A percentile compares a stretch with the other conserved stretches of the same genome.
Conservation (phyloP, 1,284 basidiomycete genomes). For the Rhodofomes roseus region DNA sequence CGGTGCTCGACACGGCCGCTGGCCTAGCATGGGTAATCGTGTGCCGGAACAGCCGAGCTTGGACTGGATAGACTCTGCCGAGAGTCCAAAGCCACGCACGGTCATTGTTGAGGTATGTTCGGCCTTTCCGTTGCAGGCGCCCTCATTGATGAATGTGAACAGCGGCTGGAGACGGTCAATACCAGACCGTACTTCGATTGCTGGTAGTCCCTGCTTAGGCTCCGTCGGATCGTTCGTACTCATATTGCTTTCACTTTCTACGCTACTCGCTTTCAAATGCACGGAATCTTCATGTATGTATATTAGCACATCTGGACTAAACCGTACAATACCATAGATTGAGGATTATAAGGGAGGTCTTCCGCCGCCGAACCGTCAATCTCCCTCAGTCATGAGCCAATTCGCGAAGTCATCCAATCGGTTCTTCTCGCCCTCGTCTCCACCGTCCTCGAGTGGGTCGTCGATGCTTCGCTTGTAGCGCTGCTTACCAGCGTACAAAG, state of each 20-base stretch:
- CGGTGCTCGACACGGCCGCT: constrained; percentile 38
- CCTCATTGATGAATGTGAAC: background rate
- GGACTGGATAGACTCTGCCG: constrained; percentile 65
- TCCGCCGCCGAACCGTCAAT: constrained; percentile 34
- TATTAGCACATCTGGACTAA: constrained; percentile 11
- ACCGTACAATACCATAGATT: constrained; percentile 2
- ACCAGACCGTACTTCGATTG: constrained; percentile 66
- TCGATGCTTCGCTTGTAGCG: constrained; percentile 74
- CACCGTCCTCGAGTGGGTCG: constrained; percentile 57
- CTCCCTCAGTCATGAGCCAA: constrained; percentile 80
- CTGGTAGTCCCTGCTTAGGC: constrained; percentile 43
- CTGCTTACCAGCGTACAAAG: constrained; percentile 77
- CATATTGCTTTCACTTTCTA: background rate
- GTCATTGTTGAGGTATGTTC: constrained; percentile 68
- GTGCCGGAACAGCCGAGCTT: constrained; percentile 38
- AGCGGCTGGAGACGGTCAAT: constrained; percentile 73
- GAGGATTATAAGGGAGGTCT: background rate
- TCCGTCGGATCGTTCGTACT: background rate
- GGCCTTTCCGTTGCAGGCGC: background rate
- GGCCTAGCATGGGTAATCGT: constrained; percentile 34
- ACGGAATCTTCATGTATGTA: constrained; percentile 3
- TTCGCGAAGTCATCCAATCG: constrained; percentile 84
- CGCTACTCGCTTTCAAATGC: constrained; percentile 8
- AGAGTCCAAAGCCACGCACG: constrained; percentile 45
- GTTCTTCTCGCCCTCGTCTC: constrained; percentile 74